A percentile compares a stretch with the other conserved stretches of the same genome.
Evolutionary conservation across 2,329 filamentous ascomycete genomes (phyloP).

Genomic region (Drechslerella stenobrocha): DNA sequence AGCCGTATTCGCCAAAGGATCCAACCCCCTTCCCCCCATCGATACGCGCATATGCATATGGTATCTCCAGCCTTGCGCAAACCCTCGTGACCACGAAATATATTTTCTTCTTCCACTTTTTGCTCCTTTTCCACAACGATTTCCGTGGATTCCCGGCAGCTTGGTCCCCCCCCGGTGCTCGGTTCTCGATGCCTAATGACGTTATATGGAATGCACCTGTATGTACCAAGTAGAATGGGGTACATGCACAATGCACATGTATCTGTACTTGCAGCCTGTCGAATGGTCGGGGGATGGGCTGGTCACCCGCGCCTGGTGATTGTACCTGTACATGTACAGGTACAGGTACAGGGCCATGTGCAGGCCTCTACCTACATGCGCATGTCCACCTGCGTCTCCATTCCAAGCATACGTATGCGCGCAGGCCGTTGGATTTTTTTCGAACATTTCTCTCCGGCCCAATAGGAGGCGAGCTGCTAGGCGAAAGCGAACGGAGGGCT

Average conservation of each 20-base stretch:
- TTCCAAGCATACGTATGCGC: neutral
- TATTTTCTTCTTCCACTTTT: neutral
- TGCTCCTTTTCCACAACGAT: conserved; percentile 8
- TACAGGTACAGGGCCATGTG: too few relatives aligned
- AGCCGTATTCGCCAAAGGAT: too few relatives aligned
- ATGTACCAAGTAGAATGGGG: too few relatives aligned
- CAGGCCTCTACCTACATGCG: too few relatives aligned
- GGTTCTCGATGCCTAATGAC: conserved; percentile 19
- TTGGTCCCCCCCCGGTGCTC: conserved; percentile 35
- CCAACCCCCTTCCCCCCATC: too few relatives aligned
- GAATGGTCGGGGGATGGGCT: neutral
- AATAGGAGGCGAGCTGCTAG: neutral
- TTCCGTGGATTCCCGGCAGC: conserved; percentile 46
- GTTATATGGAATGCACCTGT: too few relatives aligned
- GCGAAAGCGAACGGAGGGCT: too few relatives aligned
- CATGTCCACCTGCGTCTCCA: too few relatives aligned
- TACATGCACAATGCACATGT: conserved; percentile 10
- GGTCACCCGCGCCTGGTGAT: neutral
- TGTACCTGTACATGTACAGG: neutral
- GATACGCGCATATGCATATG: neutral
- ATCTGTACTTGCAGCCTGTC: neutral
- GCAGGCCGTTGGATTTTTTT: neutral
- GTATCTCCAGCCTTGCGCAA: neutral
- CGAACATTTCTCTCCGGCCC: neutral
- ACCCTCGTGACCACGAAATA: conserved; percentile 24